Evolutionary conservation across 768 basidiomycete species (phyloP).

Genomic region (Psilocybe sp.): DNA sequence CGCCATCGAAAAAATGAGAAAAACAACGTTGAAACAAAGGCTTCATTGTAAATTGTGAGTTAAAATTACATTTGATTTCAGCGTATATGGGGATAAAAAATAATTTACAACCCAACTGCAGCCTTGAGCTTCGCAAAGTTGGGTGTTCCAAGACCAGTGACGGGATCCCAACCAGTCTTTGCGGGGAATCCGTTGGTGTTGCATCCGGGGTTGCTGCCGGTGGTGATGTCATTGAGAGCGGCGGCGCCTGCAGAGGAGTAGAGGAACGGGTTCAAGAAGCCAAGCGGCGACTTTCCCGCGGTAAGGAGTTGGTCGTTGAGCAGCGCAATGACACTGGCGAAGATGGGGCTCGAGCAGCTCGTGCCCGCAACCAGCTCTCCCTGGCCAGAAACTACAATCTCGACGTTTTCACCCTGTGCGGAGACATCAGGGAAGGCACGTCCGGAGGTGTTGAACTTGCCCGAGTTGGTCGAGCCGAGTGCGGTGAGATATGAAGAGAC

Average conservation of each 20-base stretch:
- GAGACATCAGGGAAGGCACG: slow-evolving; percentile 54
- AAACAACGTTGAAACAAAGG: too few species aligned
- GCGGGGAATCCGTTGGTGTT: slow-evolving; percentile 66
- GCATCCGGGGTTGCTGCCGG: slow-evolving; percentile 56
- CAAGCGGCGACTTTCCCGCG: slow-evolving; percentile 40
- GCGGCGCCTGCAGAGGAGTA: slow-evolving; percentile 36
- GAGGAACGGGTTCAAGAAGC: slow-evolving; percentile 65
- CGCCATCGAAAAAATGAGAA: too few species aligned
- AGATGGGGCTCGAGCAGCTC: slow-evolving; percentile 47
- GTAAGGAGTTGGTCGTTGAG: slow-evolving; percentile 59
- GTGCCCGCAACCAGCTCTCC: slow-evolving; percentile 39
- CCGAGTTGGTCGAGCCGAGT: slow-evolving; percentile 40
- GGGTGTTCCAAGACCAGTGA: slow-evolving; percentile 56
- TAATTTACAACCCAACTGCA: too few species aligned
- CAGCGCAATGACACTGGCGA: slow-evolving; percentile 61
- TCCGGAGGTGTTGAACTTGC: slow-evolving; percentile 42
- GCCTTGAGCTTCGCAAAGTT: slow-evolving; percentile 44
- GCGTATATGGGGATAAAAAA: too few species aligned
- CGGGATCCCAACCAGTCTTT: slow-evolving; percentile 60
- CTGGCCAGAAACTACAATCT: slow-evolving; percentile 29
- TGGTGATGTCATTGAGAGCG: slow-evolving; percentile 57
- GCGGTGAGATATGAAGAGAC: slow-evolving; percentile 36
- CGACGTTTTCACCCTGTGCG: slow-evolving; percentile 38
- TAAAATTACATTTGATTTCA: too few species aligned
- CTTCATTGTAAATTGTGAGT: too few species aligned